phyloP scores from a whole-genome alignment of 192 early-diverging fungal species.

The Coemansia sp. region DNA sequence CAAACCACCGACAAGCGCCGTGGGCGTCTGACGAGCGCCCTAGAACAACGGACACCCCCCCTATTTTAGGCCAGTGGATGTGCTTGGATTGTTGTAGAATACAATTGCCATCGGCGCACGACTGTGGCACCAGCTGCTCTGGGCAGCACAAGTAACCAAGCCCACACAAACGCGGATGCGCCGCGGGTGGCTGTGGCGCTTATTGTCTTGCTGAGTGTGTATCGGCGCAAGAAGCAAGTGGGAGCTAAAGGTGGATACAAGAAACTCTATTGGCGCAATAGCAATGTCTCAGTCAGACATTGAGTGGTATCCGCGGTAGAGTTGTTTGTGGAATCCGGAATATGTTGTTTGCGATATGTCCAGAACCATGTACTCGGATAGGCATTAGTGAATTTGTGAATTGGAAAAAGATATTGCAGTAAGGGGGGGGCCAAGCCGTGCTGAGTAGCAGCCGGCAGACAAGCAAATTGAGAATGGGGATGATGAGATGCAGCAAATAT shows the following conservation, averaged over 20 bases:
- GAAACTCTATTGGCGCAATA: slow-evolving; percentile 2
- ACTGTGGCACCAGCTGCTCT: background rate
- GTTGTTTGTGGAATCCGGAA: background rate
- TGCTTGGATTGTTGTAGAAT: background rate
- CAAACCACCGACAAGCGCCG: background rate
- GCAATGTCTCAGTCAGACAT: background rate
- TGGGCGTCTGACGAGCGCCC: background rate
- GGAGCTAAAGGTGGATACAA: background rate
- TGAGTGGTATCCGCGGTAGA: background rate
- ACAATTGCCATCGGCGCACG: background rate
- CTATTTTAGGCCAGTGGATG: background rate
- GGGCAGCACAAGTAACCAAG: background rate
- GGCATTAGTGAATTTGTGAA: background rate
- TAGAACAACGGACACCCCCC: background rate
- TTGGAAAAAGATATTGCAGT: background rate
- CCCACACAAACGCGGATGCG: slow-evolving; percentile 1
- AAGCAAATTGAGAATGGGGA: background rate
- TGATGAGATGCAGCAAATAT: background rate
- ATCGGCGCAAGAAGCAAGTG: background rate
- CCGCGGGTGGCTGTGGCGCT: slow-evolving; percentile 12
- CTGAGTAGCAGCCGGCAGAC: background rate
- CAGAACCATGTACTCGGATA: background rate
- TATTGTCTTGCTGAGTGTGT: background rate
- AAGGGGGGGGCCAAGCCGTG: background rate
- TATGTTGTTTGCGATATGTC: too few species aligned